Evolutionary conservation across 2,329 filamentous ascomycete genomes (phyloP), one percentile per base, ranked within the genome.

Genomic region (Leptographium wingfieldii): DNA sequence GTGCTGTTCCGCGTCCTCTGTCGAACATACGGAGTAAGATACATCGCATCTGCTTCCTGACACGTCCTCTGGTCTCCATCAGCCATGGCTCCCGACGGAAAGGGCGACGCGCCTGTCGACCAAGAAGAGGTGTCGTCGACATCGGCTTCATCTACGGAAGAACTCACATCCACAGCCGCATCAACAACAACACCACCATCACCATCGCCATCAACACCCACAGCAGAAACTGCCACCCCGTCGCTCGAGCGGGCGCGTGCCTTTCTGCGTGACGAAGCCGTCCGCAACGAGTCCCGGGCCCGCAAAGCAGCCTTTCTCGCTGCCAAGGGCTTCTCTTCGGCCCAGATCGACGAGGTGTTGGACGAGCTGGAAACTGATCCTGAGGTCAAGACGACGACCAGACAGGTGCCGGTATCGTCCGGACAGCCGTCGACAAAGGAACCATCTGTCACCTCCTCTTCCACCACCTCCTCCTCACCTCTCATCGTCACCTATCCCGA

Each of bases 231-330:
- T n/a, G 2, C 19, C 9, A 12, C 12, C 33, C 55, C 56, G 7
- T 25, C 67, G 33, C 59, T 88, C 43, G 83, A 90, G 19, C 83
- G 90, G 68, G 90, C 91, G 33, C 79, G 80, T 52, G 81, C 78
- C 58, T 96, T 96, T 68, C 79, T 96, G 4, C 77, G 88, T 57
- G 86, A 95, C 62, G 83, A 88, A 9, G 77, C 79, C 25, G 88
- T 96, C 60, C 83, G 80, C 61, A 75, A 86, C 71, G 83, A 86
- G 40, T 77, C 86, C 0, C 77, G 79, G 53, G 86, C 89, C 60
- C 85, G 84, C 72, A 95, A 95, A 74, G 76, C 81, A 25, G 80
- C 81, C 9, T 96, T 96, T 66, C 74, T 96, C 1, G 80, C 85
- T 67, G 82, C 82, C 57, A 96, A 96, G 70, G 89, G 89, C 3